These are phyloP conservation scores for Aegilops umbellulata DNA, from an alignment of 176 grass and related monocot genomes.

Conservation along the genomic window DNA sequence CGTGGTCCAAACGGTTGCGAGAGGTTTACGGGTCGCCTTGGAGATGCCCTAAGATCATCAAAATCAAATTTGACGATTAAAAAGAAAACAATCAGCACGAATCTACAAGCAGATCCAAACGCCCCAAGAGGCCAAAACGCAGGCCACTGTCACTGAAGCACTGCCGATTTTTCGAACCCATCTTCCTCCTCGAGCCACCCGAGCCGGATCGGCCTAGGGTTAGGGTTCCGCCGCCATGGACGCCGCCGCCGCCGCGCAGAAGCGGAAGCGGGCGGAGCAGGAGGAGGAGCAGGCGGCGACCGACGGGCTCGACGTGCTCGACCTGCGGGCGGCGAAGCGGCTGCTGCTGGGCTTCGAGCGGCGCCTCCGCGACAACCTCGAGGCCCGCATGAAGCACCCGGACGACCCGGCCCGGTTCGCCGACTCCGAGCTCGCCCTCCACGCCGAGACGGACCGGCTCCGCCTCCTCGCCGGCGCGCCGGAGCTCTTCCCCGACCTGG, in stretches of 20 bases:
- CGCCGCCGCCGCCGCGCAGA: constrained; percentile 26
- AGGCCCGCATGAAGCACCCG: constrained; percentile 93
- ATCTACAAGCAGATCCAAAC: neutral
- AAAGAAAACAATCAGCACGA: neutral
- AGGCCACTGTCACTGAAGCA: neutral
- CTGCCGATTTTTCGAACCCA: neutral
- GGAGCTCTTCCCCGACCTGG: constrained; percentile 81
- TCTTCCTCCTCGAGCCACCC: constrained; percentile 4
- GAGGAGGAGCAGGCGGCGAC: neutral
- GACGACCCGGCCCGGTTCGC: constrained; percentile 79
- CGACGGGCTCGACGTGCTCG: constrained; percentile 68
- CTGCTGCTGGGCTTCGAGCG: constrained; percentile 88
- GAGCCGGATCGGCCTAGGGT: neutral
- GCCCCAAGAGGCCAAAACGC: neutral
- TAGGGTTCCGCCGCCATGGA: constrained; percentile 20
- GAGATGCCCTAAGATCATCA: too few species aligned
- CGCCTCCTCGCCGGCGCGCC: constrained; percentile 77
- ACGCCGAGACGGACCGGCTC: constrained; percentile 77
- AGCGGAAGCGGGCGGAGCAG: constrained; percentile 55
- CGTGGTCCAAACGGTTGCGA: too few species aligned
- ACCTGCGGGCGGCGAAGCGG: constrained; percentile 78
- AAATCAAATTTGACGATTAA: too few species aligned
- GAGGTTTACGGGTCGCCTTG: too few species aligned
- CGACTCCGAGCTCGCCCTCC: constrained; percentile 83
- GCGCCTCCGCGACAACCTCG: constrained; percentile 81